phyloP scores from a whole-genome alignment of 495 filamentous ascomycete genomes.

The Entonaema liquescens region DNA sequence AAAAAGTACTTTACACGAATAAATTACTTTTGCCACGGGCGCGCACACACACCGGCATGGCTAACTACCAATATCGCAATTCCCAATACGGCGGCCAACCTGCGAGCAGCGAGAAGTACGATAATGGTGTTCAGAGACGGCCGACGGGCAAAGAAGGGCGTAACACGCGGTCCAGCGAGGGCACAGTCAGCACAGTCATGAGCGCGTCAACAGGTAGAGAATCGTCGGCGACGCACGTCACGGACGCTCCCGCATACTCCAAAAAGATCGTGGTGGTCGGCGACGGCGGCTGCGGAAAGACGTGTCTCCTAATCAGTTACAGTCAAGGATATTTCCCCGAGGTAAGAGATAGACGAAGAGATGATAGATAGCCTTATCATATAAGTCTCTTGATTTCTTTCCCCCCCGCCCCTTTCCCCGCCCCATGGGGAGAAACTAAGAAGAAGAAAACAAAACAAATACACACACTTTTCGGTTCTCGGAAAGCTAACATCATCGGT shows the following conservation, averaged over 20 bases:
- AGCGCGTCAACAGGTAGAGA: constrained; percentile 71
- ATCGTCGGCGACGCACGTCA: constrained; percentile 84
- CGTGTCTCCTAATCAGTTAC: constrained; percentile 96
- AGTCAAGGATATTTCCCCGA: constrained; percentile 98
- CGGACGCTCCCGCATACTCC: constrained; percentile 88
- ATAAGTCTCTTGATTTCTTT: too few relatives aligned
- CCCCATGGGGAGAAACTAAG: background rate
- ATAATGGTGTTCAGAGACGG: constrained; percentile 50
- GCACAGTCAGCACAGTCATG: constrained; percentile 79
- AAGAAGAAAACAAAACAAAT: background rate
- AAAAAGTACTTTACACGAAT: constrained; percentile 5
- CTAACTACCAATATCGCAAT: constrained; percentile 56
- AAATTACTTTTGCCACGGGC: constrained; percentile 2
- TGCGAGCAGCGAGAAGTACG: constrained; percentile 49
- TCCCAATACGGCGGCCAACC: constrained; percentile 51
- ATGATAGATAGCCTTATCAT: background rate
- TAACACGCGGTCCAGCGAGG: constrained; percentile 66
- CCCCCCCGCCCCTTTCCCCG: background rate
- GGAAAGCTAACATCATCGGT: constrained; percentile 24
- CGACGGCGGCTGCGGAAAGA: constrained; percentile 98
- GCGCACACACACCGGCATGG: constrained; percentile 45
- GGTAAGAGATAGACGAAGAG: constrained; percentile 61
- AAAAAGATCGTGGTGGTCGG: constrained; percentile 99
- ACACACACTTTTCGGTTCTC: background rate
- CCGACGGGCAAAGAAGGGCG: constrained; percentile 50